A percentile compares a stretch with the other conserved stretches of the same genome.
phyloP scores from a whole-genome alignment of 768 basidiomycete genomes.

The Mycena epipterygia region DNA sequence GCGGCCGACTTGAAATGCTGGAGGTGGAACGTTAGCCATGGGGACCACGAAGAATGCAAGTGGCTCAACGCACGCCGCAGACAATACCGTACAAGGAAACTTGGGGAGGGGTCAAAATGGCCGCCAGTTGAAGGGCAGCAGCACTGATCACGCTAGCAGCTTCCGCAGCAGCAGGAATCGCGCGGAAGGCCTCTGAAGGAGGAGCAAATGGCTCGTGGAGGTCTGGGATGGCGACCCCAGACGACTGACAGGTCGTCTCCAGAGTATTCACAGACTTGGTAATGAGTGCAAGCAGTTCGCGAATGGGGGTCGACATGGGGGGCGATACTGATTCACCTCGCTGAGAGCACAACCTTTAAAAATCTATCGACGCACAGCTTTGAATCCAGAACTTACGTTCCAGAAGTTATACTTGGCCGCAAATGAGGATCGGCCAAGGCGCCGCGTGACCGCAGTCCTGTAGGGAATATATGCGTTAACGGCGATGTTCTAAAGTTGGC shows the following conservation, averaged over 20 bases:
- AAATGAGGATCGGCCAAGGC: too few relatives aligned
- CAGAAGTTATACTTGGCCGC: too few relatives aligned
- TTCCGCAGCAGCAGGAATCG: slow-evolving; percentile 40
- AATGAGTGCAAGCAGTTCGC: slow-evolving; percentile 26
- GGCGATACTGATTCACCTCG: too few relatives aligned
- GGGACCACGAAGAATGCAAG: background rate
- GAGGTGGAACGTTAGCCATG: background rate
- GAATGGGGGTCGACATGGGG: slow-evolving; percentile 22
- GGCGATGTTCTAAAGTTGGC: too few relatives aligned
- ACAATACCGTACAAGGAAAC: slow-evolving; percentile 41
- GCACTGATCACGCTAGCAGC: slow-evolving; percentile 47
- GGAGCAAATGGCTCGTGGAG: slow-evolving; percentile 40
- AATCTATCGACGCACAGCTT: too few relatives aligned
- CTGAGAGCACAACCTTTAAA: too few relatives aligned
- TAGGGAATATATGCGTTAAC: too few relatives aligned
- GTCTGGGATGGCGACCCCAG: slow-evolving; percentile 17
- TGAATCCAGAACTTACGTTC: too few relatives aligned
- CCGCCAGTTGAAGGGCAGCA: slow-evolving; percentile 48
- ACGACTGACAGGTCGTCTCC: slow-evolving; percentile 10
- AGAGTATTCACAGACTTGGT: slow-evolving; percentile 12
- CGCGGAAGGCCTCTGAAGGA: slow-evolving; percentile 44
- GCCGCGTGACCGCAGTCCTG: too few relatives aligned
- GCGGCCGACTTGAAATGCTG: slow-evolving; percentile 47
- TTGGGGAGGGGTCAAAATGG: slow-evolving; percentile 44
- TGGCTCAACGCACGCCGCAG: slow-evolving; percentile 41